Evolutionary conservation across 352 stramenopile genomes (phyloP), one percentile per base, ranked within the genome.

Genomic region (Globisporangium rhizosaccharum): DNA sequence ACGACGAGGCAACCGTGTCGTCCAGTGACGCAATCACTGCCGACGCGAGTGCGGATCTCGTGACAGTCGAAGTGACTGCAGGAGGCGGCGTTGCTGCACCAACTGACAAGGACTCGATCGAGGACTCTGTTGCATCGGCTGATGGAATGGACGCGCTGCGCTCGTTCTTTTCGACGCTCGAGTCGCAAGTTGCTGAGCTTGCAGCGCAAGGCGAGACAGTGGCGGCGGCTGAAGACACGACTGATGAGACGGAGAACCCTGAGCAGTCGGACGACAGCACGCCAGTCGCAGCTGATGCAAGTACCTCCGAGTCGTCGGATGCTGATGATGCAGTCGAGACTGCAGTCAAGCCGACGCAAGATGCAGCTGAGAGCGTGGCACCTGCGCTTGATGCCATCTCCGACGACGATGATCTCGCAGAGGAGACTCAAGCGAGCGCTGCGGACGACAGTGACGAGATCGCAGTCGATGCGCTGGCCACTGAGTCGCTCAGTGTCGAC

Each of bases 11-110:
- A 18, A 9, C 41, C 2, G 14, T 5, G 41, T 9, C 44, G 20
- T 26, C 44, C 3, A 26, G 3, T 1, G 11, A 45, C 23, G 20
- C 51, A 3, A 2, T 56, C 37, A 36, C 48, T 9, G 14, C 36
- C 1, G 14, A 48, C 33, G 41, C 30, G 33, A 15, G 5, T 20
- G 14, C 36, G 3, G 36, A 56, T 10, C 10, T 56, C n/a, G 37
- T 48, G 39, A 56, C 51, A 2, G 51, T 56, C 14, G 51, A 48
- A 48, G 37, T 56, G 36, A 46, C 36, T 28, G 37, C 36, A 17
- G 36, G 25, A 37, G 51, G 51, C 36, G 51, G 37, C 10, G 51
- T 56, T 14, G 36, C 12, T 14, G 48, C 37, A 4, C 20, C 26
- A 17, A 33, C 28, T 2, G 25, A 20, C 28, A 3, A 23, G 15